phyloP scores from a whole-genome alignment of 2,329 filamentous ascomycete species.

The Cladosporium sp. region DNA sequence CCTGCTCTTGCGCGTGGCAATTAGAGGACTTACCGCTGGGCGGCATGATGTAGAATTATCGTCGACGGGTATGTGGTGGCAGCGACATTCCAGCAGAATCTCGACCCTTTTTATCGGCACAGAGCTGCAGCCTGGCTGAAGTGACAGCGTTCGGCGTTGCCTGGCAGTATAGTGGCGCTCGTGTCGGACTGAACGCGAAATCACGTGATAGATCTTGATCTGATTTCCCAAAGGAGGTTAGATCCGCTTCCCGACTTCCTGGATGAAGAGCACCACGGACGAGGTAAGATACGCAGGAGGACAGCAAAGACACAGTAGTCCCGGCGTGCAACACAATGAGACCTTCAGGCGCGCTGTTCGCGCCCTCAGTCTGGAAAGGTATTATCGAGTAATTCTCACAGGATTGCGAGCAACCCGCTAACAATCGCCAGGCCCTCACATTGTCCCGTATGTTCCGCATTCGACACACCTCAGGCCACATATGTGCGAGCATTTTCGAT shows the following conservation, averaged over 20 bases:
- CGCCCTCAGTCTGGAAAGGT: slow-evolving; percentile 89
- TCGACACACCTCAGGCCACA: not conserved
- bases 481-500: not conserved
- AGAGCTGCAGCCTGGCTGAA: not conserved
- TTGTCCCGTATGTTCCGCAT: slow-evolving; percentile 55
- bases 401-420: not conserved
- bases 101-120: not conserved
- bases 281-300: not conserved
- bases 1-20: not conserved
- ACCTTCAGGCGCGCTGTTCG: slow-evolving; percentile 31
- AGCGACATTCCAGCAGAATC: not conserved
- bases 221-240: slow-evolving; percentile 2
- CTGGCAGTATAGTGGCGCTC: not conserved
- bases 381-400: slow-evolving; percentile 18
- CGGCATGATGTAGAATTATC: not conserved
- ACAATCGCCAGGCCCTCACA: slow-evolving; percentile 54
- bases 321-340: slow-evolving; percentile 23
- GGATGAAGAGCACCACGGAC: too few relatives aligned
- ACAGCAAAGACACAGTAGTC: not conserved
- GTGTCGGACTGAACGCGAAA: not conserved
- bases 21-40: not conserved
- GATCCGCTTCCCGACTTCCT: not conserved
- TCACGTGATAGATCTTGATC: not conserved
- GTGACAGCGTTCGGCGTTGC: not conserved
- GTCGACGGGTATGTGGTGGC: not conserved